Conservation (phyloP, 768 basidiomycete genomes). For the Lepiota brunneoincarnata region DNA sequence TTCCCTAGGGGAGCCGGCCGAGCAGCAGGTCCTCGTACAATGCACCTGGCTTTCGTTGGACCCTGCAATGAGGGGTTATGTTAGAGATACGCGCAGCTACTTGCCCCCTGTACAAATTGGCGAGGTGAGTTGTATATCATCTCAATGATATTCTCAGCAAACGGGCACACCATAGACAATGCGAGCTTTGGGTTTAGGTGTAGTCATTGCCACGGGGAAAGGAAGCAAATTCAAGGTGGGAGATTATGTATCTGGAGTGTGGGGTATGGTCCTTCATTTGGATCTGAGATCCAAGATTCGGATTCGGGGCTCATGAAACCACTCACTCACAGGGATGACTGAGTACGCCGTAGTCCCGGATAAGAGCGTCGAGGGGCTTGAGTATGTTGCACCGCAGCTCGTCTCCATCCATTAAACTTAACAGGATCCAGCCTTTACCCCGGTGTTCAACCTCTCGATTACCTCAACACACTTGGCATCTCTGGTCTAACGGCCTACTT, state of each 20-base stretch:
- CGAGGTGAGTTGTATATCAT: slow-evolving; percentile 32
- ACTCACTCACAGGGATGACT: slow-evolving; percentile 58
- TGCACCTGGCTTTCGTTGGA: slow-evolving; percentile 81
- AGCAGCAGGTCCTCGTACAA: slow-evolving; percentile 64
- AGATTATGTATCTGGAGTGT: slow-evolving; percentile 60
- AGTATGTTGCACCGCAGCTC: slow-evolving; percentile 37
- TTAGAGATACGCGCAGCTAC: slow-evolving; percentile 72
- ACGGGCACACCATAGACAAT: slow-evolving; percentile 45
- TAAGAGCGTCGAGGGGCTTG: slow-evolving; percentile 45
- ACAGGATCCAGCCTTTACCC: slow-evolving; percentile 42
- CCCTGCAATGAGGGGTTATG: slow-evolving; percentile 85
- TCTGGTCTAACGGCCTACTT: slow-evolving; percentile 89
- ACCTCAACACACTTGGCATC: slow-evolving; percentile 74
- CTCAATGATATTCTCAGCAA: background rate
- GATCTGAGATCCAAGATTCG: no score
- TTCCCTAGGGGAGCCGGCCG: slow-evolving; percentile 44
- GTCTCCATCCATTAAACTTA: background rate
- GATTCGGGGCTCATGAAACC: background rate
- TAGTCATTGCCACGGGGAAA: slow-evolving; percentile 57
- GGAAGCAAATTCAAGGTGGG: slow-evolving; percentile 59
- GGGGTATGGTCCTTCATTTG: slow-evolving; percentile 45
- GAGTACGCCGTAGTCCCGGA: slow-evolving; percentile 69
- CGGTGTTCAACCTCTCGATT: slow-evolving; percentile 70
- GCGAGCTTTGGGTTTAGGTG: slow-evolving; percentile 67
- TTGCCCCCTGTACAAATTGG: slow-evolving; percentile 70